Conservation (phyloP, 169 alveolate genomes). For the Eimeria brunetti region DNA sequence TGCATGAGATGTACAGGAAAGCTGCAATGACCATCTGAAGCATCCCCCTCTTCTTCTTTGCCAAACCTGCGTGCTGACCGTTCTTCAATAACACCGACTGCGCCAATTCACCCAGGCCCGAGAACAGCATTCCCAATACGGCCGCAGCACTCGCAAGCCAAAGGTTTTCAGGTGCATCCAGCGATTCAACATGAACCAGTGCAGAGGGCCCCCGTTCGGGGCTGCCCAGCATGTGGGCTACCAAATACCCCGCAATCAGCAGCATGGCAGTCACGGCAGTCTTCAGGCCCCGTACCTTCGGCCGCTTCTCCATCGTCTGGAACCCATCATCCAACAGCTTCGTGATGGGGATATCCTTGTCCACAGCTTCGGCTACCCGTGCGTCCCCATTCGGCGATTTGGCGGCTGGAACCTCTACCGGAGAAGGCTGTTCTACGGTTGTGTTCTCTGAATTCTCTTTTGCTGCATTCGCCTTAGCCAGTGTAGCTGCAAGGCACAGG, state of each 20-base stretch:
- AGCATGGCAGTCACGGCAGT: not conserved
- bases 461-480: not conserved
- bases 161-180: not conserved
- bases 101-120: conserved; percentile 10
- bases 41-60: not conserved
- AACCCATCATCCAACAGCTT: not conserved
- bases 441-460: not conserved
- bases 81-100: not conserved
- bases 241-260: not conserved
- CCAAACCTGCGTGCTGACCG: not conserved
- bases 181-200: not conserved
- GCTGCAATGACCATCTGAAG: conserved; percentile 4
- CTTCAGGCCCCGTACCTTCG: conserved; percentile 4
- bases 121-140: not conserved
- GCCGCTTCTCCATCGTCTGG: not conserved
- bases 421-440: not conserved
- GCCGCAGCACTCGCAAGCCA: not conserved
- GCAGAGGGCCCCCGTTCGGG: not conserved
- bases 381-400: not conserved
- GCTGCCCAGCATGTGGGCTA: conserved; percentile 9
- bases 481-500: not conserved
- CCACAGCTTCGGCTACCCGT: not conserved
- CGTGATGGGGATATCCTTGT: not conserved
- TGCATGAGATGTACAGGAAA: not conserved
- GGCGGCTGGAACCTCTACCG: not conserved